A percentile compares a stretch with the other conserved stretches of the same genome.
Evolutionary conservation across 2,329 filamentous ascomycete genomes (phyloP).

Genomic region (Fusarium devonianum): DNA sequence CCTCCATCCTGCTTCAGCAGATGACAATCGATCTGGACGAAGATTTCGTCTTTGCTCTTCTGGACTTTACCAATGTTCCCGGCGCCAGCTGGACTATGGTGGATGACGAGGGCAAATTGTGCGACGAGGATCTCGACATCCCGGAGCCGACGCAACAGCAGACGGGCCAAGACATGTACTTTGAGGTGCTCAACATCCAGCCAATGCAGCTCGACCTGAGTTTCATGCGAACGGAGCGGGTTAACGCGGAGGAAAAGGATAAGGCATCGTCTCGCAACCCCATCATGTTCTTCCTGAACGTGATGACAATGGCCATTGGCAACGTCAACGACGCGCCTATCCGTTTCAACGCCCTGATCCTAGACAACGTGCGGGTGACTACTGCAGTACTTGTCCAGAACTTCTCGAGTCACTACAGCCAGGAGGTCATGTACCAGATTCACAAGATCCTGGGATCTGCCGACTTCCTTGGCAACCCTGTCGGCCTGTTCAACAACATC

Average conservation of each 20-base stretch:
- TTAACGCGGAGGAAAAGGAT: constrained; percentile 96
- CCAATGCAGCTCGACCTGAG: constrained; percentile 98
- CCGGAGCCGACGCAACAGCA: constrained; percentile 89
- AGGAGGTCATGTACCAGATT: constrained; percentile 93
- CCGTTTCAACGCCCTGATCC: constrained; percentile 87
- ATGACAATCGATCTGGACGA: constrained; percentile 99
- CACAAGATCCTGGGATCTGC: constrained; percentile 97
- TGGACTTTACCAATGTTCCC: constrained; percentile 93
- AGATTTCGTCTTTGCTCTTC: constrained; percentile 94
- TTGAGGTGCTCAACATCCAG: constrained; percentile 94
- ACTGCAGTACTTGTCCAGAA: constrained; percentile 83
- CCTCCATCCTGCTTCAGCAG: constrained; percentile 90
- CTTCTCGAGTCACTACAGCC: constrained; percentile 93
- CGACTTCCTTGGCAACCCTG: constrained; percentile 96
- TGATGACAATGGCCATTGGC: constrained; percentile 98
- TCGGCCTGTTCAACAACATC: constrained; percentile 97
- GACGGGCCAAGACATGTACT: constrained; percentile 93
- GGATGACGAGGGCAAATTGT: constrained; percentile 82
- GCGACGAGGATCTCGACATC: constrained; percentile 88
- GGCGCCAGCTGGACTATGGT: constrained; percentile 77
- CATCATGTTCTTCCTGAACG: constrained; percentile 98
- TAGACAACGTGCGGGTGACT: constrained; percentile 94
- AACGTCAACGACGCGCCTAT: constrained; percentile 99
- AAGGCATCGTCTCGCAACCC: constrained; percentile 90
- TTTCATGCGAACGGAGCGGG: constrained; percentile 93